Evolutionary conservation across 192 early-diverging fungal genomes (phyloP).

Genomic region (Backusella australiensis): DNA sequence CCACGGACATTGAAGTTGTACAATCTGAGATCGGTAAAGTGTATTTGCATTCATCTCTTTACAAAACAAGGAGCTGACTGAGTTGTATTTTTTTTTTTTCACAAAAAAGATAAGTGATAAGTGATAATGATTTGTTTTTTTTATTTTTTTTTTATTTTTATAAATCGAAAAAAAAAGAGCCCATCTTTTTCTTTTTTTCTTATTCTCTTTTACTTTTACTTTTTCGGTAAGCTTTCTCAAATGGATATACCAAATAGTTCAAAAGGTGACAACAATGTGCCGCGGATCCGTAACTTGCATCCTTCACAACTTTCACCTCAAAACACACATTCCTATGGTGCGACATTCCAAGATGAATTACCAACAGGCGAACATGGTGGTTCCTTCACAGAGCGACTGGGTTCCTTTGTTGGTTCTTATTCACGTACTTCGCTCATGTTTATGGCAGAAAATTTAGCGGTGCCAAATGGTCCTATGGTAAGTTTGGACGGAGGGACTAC

Average conservation of each 20-base stretch:
- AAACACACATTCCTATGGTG: conserved; percentile 1
- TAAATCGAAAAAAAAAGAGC: conserved; percentile 2
- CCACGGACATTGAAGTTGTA: background rate
- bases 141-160: background rate
- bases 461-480: conserved; percentile 14
- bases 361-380: background rate
- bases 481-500: too few relatives aligned
- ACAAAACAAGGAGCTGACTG: background rate
- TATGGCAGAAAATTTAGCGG: conserved; percentile 39
- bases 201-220: background rate
- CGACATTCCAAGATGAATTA: conserved; percentile 8
- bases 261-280: conserved; percentile 4
- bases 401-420: conserved; percentile 38
- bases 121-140: background rate
- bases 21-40: background rate
- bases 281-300: conserved; percentile 24
- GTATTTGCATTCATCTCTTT: background rate
- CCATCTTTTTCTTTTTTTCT: background rate
- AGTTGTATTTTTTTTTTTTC: background rate
- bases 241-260: conserved; percentile 16
- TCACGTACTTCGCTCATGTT: conserved; percentile 36
- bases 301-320: conserved; percentile 21
- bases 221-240: background rate
- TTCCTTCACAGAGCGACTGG: conserved; percentile 25
- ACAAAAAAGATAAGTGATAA: background rate